Evolutionary conservation across 1,139 yeast genomes (phyloP).

Genomic region (Geotrichum bryndzae): DNA sequence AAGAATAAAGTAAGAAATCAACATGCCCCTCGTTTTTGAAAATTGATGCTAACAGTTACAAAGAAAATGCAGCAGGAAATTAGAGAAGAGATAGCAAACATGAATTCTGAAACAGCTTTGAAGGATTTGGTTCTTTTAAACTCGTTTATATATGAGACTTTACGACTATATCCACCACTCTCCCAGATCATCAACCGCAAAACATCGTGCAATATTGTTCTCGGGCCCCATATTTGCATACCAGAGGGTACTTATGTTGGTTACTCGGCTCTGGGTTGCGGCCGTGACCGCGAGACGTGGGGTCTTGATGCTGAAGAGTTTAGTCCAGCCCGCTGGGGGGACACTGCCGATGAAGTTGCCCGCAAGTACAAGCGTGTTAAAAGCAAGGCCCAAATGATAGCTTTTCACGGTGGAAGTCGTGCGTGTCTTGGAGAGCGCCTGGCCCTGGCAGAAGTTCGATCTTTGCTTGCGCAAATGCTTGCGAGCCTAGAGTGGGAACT

Average conservation of each 20-base stretch:
- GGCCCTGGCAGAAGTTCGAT: conserved; percentile 46
- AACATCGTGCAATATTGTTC: conserved; percentile 37
- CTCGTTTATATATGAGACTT: conserved; percentile 46
- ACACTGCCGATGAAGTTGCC: conserved; percentile 25
- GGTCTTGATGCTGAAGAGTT: conserved; percentile 46
- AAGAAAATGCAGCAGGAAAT: conserved; percentile 8
- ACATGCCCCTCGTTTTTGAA: background rate
- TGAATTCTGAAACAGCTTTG: conserved; percentile 17
- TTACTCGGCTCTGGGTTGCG: conserved; percentile 52
- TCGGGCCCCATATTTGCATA: conserved; percentile 42
- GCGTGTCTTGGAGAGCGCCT: conserved; percentile 60
- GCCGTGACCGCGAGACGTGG: conserved; percentile 48
- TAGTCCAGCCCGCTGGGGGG: conserved; percentile 57
- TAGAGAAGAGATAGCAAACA: conserved; percentile 11
- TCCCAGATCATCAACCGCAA: conserved; percentile 52
- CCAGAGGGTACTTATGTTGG: conserved; percentile 55
- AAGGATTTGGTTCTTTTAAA: conserved; percentile 32
- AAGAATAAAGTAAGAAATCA: conserved; percentile 32
- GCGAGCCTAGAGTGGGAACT: conserved; percentile 36
- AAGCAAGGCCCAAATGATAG: conserved; percentile 43
- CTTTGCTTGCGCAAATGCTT: conserved; percentile 39
- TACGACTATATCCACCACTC: conserved; percentile 52
- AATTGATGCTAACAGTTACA: conserved; percentile 12
- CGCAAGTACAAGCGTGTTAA: conserved; percentile 43
- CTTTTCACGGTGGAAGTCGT: conserved; percentile 57